Evolutionary conservation across 2,329 filamentous ascomycete genomes (phyloP), one percentile per base, ranked within the genome.

Genomic region (Sporothrix mexicana): DNA sequence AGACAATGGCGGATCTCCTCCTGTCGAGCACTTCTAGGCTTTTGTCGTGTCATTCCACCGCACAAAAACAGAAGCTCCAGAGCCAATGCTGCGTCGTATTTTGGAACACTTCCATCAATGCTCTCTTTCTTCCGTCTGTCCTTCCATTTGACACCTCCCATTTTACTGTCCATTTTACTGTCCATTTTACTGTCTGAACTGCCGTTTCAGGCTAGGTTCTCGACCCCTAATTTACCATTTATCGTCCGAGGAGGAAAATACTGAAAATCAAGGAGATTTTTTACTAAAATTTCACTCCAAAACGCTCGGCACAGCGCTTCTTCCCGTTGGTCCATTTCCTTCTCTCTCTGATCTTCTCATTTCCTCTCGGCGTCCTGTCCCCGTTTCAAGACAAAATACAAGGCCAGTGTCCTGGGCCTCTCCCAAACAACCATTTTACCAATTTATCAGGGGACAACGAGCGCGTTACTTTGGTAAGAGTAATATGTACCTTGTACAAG

Each of bases 161-260:
- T 36, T 36, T 36, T 30, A 30, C n/a, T n/a, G n/a, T n/a, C n/a
- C n/a, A n/a, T 53, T 30, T 64, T 8, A 13, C 51, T 20, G 23
- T 15, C 25, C 23, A 51, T 55, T 69, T 47, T 25, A 10, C 47
- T 72, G 25, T 61, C 53, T 72, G 71, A 59, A 51, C 64, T 53
- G 55, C 55, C 64, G 71, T 72, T 72, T 72, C 71, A 72, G 55
- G 64, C 64, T 53, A 59, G 25, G 64, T 61, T 53, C 43, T 61
- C 41, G 23, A 66, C 45, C 71, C 61, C 64, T 72, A 72, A 62
- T 62, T 49, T 72, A 45, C 57, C 57, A 62, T 62, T 30, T 51
- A 23, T 53, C 71, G 49, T 36, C 30, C 6, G 45, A 30, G 20
- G 13, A 67, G 30, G 7, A 36, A 36, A 36, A 6, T 6, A 66